phyloP scores from a whole-genome alignment of 2,329 filamentous ascomycete species.

The Colletotrichum euphorbiae region DNA sequence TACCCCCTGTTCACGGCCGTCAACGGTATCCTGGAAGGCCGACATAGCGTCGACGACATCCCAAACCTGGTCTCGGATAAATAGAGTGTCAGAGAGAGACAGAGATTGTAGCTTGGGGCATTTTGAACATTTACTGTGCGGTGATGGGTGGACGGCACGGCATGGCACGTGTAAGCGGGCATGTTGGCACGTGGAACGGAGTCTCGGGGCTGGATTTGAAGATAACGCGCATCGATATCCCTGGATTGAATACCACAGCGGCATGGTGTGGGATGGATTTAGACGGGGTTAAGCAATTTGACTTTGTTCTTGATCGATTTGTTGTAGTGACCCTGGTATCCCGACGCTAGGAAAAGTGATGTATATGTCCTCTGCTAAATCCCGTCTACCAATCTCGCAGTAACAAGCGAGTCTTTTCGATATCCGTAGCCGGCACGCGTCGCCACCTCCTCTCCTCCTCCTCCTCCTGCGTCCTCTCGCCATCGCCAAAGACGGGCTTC shows the following conservation, averaged over 20 bases:
- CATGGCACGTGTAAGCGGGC: background rate
- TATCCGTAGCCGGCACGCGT: conserved; percentile 34
- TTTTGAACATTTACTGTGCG: conserved; percentile 4
- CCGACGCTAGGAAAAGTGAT: background rate
- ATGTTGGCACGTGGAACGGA: background rate
- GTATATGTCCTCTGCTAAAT: background rate
- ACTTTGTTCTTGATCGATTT: conserved; percentile 7
- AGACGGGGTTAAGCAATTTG: conserved; percentile 17
- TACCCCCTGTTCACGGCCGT: conserved; percentile 96
- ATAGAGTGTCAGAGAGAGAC: conserved; percentile 1
- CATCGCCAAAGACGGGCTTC: conserved; percentile 82
- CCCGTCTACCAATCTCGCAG: background rate
- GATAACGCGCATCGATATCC: conserved; percentile 33
- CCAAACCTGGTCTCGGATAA: conserved; percentile 70
- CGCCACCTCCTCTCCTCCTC: conserved; percentile 32
- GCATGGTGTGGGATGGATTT: conserved; percentile 30
- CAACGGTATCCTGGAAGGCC: conserved; percentile 80
- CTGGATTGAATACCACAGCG: conserved; percentile 34
- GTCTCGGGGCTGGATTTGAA: conserved; percentile 14
- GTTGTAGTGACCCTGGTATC: background rate
- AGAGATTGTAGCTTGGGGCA: background rate
- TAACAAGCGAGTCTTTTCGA: conserved; percentile 43
- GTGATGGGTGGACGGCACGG: background rate
- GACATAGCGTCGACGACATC: conserved; percentile 82
- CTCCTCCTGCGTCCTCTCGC: conserved; percentile 71